A percentile compares a stretch with the other conserved stretches of the same genome.
Evolutionary conservation across 2,329 filamentous ascomycete genomes (phyloP).

Genomic region (Ophiosphaerella narmari): DNA sequence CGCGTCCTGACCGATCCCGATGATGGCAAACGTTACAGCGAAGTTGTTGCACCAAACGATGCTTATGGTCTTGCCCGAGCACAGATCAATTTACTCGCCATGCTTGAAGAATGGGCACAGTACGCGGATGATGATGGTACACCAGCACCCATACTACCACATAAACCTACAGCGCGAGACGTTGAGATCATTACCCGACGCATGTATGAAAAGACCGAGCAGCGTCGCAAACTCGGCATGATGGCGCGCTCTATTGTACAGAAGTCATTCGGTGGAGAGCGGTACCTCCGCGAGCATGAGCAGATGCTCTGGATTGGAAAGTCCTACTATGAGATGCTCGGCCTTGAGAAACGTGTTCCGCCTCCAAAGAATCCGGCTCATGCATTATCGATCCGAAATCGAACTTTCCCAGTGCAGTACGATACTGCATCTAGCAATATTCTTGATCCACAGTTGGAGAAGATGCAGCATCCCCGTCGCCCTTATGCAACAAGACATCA

Average conservation of each 20-base stretch:
- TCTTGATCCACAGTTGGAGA: conserved; percentile 39
- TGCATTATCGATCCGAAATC: conserved; percentile 28
- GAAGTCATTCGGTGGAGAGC: conserved; percentile 62
- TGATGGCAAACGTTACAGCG: conserved; percentile 57
- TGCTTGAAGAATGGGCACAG: conserved; percentile 65
- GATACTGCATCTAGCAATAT: conserved; percentile 31
- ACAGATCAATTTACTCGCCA: conserved; percentile 65
- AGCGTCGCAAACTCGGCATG: conserved; percentile 63
- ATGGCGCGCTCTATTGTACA: conserved; percentile 63
- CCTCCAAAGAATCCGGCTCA: conserved; percentile 37
- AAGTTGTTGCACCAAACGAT: conserved; percentile 68
- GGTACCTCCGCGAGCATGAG: conserved; percentile 66
- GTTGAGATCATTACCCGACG: conserved; percentile 59
- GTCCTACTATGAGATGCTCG: conserved; percentile 41
- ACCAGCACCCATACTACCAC: conserved; percentile 50
- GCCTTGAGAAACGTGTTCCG: conserved; percentile 28
- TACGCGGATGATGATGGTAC: conserved; percentile 58
- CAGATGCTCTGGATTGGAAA: conserved; percentile 53
- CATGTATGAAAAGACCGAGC: conserved; percentile 64
- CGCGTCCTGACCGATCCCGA: conserved; percentile 61
- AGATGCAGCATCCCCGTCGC: conserved; percentile 42
- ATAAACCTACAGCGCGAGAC: conserved; percentile 56
- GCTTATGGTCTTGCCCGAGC: conserved; percentile 63
- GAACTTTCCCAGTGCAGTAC: conserved; percentile 3
- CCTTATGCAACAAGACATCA: conserved; percentile 25